These are phyloP conservation scores for Isochrysis galbana DNA, from an alignment of 78 protist species.

Conservation along the genomic window DNA sequence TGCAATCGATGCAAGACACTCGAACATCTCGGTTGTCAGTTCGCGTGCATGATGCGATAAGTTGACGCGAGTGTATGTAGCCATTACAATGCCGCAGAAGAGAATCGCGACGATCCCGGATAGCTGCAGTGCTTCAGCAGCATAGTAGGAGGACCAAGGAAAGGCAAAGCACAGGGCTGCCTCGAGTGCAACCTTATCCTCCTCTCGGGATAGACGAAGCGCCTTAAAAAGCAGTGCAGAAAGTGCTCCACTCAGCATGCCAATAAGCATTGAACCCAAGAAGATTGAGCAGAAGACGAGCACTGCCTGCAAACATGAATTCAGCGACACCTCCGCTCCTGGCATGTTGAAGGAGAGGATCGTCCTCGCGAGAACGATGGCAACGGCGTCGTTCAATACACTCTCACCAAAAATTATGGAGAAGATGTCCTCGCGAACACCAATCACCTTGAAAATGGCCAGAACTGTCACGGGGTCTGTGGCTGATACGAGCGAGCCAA, in stretches of 20 bases:
- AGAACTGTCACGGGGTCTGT: conserved; percentile 56
- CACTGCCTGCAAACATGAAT: not conserved
- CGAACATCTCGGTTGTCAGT: not conserved
- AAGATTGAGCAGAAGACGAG: not conserved
- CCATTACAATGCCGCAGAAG: conserved; percentile 41
- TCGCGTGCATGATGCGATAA: not conserved
- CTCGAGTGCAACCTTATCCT: not conserved
- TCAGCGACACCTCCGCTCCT: not conserved
- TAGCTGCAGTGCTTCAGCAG: conserved; percentile 19
- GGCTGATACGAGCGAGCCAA: conserved; percentile 34
- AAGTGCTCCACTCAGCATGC: not conserved
- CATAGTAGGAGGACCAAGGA: not conserved
- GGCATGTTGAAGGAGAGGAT: not conserved
- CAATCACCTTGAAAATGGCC: conserved; percentile 51
- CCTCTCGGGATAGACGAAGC: not conserved
- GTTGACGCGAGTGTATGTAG: not conserved
- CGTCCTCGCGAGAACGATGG: conserved; percentile 36
- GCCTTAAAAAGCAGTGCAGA: not conserved
- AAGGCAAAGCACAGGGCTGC: not conserved
- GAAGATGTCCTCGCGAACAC: conserved; percentile 44
- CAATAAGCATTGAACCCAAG: not conserved
- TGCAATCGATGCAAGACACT: not conserved
- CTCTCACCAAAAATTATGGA: conserved; percentile 54
- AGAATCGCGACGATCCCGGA: conserved; percentile 38
- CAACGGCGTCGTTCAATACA: conserved; percentile 59